These are phyloP conservation scores for Paramecium caudatum DNA, from an alignment of 73 alveolate species.

Conservation along the genomic window DNA sequence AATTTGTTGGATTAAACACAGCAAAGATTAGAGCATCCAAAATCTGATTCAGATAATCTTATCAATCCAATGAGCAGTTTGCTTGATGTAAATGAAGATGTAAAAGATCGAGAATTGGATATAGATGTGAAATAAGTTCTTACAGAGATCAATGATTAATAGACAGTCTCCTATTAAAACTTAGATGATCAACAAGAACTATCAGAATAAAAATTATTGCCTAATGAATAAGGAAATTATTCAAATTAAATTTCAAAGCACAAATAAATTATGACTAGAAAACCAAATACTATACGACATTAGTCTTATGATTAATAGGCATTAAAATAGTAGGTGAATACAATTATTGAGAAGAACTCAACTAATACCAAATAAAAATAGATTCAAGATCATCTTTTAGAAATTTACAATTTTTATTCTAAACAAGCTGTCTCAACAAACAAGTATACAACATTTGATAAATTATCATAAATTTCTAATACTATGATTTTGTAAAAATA, in stretches of 20 bases:
- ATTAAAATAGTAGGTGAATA: neutral
- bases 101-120: neutral
- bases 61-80: conserved; percentile 8
- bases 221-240: neutral
- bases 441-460: neutral
- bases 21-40: neutral
- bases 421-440: conserved; percentile 4
- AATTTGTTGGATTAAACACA: neutral
- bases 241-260: neutral
- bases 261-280: neutral
- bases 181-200: neutral
- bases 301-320: neutral
- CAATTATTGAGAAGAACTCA: neutral
- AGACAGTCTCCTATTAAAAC: neutral
- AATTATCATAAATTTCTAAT: neutral
- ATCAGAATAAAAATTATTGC: too few relatives aligned
- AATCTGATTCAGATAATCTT: conserved; percentile 19
- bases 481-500: conserved; percentile 16
- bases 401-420: conserved; percentile 25
- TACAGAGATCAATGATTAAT: conserved; percentile 15
- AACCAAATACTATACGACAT: neutral
- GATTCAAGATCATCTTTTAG: neutral
- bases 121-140: neutral
- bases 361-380: neutral
- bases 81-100: neutral